Conservation (phyloP, 352 stramenopile genomes). For the Thraustochytrium striatum region DNA sequence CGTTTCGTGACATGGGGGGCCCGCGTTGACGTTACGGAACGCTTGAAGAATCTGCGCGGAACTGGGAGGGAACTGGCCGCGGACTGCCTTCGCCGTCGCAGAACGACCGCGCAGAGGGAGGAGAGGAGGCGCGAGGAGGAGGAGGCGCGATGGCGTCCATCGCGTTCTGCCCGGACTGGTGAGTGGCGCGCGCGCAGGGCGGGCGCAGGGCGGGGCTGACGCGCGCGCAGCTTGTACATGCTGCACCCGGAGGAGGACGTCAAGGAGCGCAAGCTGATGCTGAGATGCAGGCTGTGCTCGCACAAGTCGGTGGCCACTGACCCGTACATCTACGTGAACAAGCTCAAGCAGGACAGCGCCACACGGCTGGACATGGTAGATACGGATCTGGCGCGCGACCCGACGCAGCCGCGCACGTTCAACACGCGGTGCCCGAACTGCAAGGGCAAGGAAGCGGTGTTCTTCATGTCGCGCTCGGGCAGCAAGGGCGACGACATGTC, state of each 20-base stretch:
- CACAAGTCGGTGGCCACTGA: constrained; percentile 4
- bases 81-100: no score
- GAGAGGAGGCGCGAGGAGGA: no score
- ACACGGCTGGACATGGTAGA: constrained; percentile 37
- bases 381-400: constrained; percentile 37
- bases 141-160: no score
- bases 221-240: constrained; percentile 28
- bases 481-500: constrained; percentile 36
- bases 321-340: constrained; percentile 48
- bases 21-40: no score
- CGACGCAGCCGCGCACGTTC: constrained; percentile 44
- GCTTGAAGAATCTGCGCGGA: no score
- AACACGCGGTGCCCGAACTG: constrained; percentile 48
- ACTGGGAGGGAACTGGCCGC: no score
- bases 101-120: no score
- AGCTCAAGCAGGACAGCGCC: constrained; percentile 33
- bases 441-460: constrained; percentile 42
- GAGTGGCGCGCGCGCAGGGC: no score
- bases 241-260: constrained; percentile 30
- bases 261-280: constrained; percentile 8
- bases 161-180: no score
- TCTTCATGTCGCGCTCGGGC: constrained; percentile 46
- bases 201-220: no score
- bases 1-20: no score
- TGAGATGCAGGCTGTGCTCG: constrained; percentile 37